Evolutionary conservation across 306 rosid genomes (phyloP), one percentile per base, ranked within the genome.

Genomic region (Biancaea sappan): DNA sequence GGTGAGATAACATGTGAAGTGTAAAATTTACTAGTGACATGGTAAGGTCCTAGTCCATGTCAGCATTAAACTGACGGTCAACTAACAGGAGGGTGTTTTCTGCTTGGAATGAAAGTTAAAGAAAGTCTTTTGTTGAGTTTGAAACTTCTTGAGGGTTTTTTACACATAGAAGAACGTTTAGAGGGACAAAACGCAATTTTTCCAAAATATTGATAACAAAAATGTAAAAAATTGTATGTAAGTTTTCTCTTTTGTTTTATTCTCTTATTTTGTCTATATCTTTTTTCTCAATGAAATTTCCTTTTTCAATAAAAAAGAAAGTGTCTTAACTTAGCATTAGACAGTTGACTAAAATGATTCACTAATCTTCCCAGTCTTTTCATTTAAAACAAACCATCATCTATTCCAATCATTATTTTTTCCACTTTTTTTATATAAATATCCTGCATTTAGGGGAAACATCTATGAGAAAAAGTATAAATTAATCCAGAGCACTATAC

Each of bases 361-460:
- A 65, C 89, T 57, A 79, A 85, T 86, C 89, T 85, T 85, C 57
- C 89, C 89, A 73, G 63, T 85, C 76, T 82, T 85, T 66, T 79
- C 89, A 68, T 85, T 82, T 28, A 85, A 78, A 73, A 85, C 87
- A 82, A 85, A 85, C 89, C 89, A 85, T 29, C 89, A 76, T 48
- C 50, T 85, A 72, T 74, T 82, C 89, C 89, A 85, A 21, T 79
- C 83, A 79, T 75, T 85, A 60, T 77, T 59, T 80, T 85, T 85
- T 68, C 71, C 79, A 13, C 89, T 82, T 47, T 80, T 85, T 81
- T 85, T 85, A 66, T 77, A 69, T 74, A 85, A 50, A 74, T 82
- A 85, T 69, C 89, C 87, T 85, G 83, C 83, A 85, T 61, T 14
- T 14, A 81, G 70, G 28, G 43, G 41, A 67, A 24, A 56, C 8